Conservation (phyloP, 176 grass and related monocot species). For the Chrysopogon serrulatus region DNA sequence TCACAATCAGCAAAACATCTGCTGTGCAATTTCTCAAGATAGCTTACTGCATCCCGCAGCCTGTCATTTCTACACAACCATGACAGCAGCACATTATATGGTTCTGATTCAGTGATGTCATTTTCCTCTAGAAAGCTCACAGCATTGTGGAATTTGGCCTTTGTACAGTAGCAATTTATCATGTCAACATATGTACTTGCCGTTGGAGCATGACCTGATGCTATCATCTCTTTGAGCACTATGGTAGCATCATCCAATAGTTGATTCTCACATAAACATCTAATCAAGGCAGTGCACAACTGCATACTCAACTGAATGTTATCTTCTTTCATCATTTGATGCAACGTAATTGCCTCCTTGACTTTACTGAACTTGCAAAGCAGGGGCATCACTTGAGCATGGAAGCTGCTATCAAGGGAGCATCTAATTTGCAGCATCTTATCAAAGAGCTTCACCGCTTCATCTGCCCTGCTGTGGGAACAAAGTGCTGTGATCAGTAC, state of each 20-base stretch:
- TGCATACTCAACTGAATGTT: constrained; percentile 17
- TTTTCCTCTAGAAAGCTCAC: constrained; percentile 49
- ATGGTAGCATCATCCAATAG: constrained; percentile 27
- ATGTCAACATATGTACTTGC: constrained; percentile 30
- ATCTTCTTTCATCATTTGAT: constrained; percentile 42
- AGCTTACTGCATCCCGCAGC: constrained; percentile 28
- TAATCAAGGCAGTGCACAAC: constrained; percentile 30
- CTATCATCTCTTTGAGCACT: constrained; percentile 40
- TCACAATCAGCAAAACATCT: constrained; percentile 27
- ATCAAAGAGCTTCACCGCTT: constrained; percentile 34
- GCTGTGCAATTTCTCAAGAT: constrained; percentile 26
- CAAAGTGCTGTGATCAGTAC: constrained; percentile 47
- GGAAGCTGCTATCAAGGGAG: constrained; percentile 37
- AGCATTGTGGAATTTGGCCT: constrained; percentile 28
- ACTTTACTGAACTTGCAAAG: constrained; percentile 47
- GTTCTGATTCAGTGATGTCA: constrained; percentile 31
- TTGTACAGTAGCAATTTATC: constrained; percentile 41
- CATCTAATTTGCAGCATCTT: constrained; percentile 42
- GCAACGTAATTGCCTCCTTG: constrained; percentile 32
- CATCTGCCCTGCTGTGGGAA: constrained; percentile 30
- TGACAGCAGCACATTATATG: constrained; percentile 52
- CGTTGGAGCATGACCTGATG: constrained; percentile 24
- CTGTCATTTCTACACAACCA: constrained; percentile 26
- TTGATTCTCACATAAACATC: constrained; percentile 46
- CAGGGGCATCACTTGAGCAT: constrained; percentile 43